Evolutionary conservation across 2,329 filamentous ascomycete genomes (phyloP), one percentile per base, ranked within the genome.

Genomic region (Penicillium sp.): DNA sequence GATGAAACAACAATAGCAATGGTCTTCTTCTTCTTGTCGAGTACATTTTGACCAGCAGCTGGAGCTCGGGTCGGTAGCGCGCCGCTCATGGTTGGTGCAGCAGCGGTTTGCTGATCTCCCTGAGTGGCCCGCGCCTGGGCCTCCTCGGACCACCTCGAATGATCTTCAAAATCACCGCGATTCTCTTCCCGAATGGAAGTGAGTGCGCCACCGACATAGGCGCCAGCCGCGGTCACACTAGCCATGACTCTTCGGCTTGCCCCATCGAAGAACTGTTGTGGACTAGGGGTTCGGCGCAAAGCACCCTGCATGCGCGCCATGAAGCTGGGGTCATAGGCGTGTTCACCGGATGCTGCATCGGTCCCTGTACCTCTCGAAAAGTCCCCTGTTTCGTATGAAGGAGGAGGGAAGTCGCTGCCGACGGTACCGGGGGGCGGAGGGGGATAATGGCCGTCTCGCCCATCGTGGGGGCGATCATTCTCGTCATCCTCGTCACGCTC

Each of bases 111-210:
- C 65, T 69, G 75, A 61, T 63, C 69, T 61, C 61, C 69, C 59
- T 69, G 70, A 40, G 69, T 77, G 56, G 77, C 78, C 66, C 89
- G 86, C 50, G 89, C 84, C 67, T 91, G 89, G 22, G 89, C 91
- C 78, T 97, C 93, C 75, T 97, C 92, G 14, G 89, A 92, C 94
- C 94, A 97, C 54, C 91, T 87, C 73, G 91, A 90, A 76, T 95
- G 91, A 74, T 97, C 94, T 63, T 87, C 88, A 73, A 89, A 95
- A 53, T 89, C 89, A 61, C 86, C 85, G 71, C 87, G 88, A 71
- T 93, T 90, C 71, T 96, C 92, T 73, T 96, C 91, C 56, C 90
- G 85, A 65, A 96, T 95, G 16, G 90, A 88, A 55, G 89, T 89
- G 65, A 97, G 80, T 27, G 92, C 92, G 61, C 89, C 92, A 43